These are phyloP conservation scores for Ustanciosporium gigantosporum DNA, from an alignment of 1,284 basidiomycete species.

Conservation along the genomic window DNA sequence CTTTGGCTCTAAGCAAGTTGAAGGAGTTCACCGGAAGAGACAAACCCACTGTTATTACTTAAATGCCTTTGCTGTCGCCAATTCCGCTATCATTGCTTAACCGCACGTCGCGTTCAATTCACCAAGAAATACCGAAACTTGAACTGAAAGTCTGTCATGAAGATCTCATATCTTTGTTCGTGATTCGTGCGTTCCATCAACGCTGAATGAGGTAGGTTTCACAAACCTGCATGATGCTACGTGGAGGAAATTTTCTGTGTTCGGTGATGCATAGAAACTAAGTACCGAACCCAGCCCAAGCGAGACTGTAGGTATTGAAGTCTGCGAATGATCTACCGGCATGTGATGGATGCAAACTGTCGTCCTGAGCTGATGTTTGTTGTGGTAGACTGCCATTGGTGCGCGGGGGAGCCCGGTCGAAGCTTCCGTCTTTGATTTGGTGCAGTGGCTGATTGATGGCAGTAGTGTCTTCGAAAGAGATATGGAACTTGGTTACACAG, in stretches of 20 bases:
- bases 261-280: slow-evolving; percentile 12
- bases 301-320: slow-evolving; percentile 52
- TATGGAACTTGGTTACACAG: slow-evolving; percentile 58
- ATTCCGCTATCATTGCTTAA: neutral
- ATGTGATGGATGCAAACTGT: neutral
- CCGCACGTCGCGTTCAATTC: neutral
- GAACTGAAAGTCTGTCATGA: too few relatives aligned
- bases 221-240: too few relatives aligned
- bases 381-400: too few relatives aligned
- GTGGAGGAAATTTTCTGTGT: too few relatives aligned
- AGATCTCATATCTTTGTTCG: too few relatives aligned
- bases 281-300: slow-evolving; percentile 60
- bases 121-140: neutral
- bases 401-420: slow-evolving; percentile 5
- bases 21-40: slow-evolving; percentile 82
- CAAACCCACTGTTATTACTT: slow-evolving; percentile 94
- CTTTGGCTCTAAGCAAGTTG: slow-evolving; percentile 79
- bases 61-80: neutral
- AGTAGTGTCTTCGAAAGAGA: neutral
- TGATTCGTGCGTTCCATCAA: too few relatives aligned
- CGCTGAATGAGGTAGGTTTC: too few relatives aligned
- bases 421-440: slow-evolving; percentile 1
- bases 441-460: slow-evolving; percentile 2
- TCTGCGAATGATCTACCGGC: slow-evolving; percentile 22
- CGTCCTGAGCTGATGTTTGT: slow-evolving; percentile 3